These are phyloP conservation scores for Wickerhamomyces canadensis DNA, from an alignment of 805 yeast genomes.

Conservation along the genomic window DNA sequence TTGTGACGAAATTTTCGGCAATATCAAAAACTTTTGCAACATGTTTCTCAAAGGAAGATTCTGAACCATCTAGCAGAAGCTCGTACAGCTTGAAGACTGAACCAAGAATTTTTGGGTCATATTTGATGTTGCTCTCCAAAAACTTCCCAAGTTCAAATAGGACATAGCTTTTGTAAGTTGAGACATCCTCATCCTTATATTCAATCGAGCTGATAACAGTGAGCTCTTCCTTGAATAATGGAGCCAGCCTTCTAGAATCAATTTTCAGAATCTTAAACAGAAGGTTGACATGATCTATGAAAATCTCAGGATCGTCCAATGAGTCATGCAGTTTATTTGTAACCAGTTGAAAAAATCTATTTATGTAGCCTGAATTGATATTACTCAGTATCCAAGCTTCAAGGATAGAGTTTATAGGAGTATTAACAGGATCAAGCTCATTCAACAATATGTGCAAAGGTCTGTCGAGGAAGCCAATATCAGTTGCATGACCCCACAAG, in stretches of 20 bases:
- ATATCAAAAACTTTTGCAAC: conserved; percentile 37
- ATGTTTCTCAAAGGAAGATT: conserved; percentile 41
- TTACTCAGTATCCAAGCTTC: conserved; percentile 44
- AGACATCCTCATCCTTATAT: conserved; percentile 39
- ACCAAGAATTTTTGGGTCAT: conserved; percentile 34
- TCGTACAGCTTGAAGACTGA: conserved; percentile 40
- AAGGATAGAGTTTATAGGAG: conserved; percentile 36
- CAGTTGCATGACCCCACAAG: conserved; percentile 73
- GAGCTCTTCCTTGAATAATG: conserved; percentile 50
- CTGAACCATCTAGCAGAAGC: conserved; percentile 51
- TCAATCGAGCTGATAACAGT: conserved; percentile 47
- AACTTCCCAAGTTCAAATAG: conserved; percentile 42
- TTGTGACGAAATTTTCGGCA: conserved; percentile 22
- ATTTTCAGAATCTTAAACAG: conserved; percentile 47
- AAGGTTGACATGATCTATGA: conserved; percentile 55
- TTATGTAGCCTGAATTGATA: conserved; percentile 47
- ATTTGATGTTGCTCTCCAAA: conserved; percentile 28
- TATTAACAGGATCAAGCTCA: conserved; percentile 41
- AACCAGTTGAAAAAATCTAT: conserved; percentile 54
- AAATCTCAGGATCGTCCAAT: conserved; percentile 57
- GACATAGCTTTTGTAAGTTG: conserved; percentile 58
- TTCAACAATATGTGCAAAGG: conserved; percentile 70
- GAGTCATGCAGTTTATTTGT: conserved; percentile 45
- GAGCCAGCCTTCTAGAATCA: conserved; percentile 37
- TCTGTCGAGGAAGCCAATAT: conserved; percentile 40